Evolutionary conservation across 768 basidiomycete species (phyloP), one percentile per base, ranked within the genome.

Genomic region (Pulveroboletus sp.): DNA sequence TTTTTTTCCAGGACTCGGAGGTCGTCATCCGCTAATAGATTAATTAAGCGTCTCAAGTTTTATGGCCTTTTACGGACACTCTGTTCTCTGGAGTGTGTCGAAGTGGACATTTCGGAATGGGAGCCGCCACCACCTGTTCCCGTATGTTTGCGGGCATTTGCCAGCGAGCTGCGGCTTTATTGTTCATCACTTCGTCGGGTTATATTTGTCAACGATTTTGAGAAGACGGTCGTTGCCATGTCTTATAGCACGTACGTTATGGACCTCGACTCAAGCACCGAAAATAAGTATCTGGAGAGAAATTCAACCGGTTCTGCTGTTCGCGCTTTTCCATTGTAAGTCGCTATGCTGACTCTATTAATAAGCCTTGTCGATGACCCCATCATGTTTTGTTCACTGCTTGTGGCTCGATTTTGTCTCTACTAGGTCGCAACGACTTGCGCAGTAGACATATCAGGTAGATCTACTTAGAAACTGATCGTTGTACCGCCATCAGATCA

Each of bases 61-160:
- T 86, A 85, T 53, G 80, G 77, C 5, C 66, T 78, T 24, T 71
- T 86, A 49, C 78, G 79, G 71, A 75, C 69, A 23, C 69, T 85
- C 22, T 70, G 69, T 1, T 68, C 62, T 12, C 70, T 86, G 12
- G 70, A 74, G 51, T 81, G 78, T 54, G 60, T 82, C 41, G 85
- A 86, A 56, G 68, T 86, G 6, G 85, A 86, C 35, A 72, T 86
- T 23, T 79, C 79, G 17, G 77, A 79, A 43, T 87, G 85, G 85
- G 73, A 75, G 5, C 85, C 84, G 9, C 63, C 77, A 8, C 84
- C 81, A 9, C 63, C 72, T 13, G 68, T 77, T 26, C 70, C 74
- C 3, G 63, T 75, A 7, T 83, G 82, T 4, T 63, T 83, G 35
- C 76, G 81, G 19, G 81, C 82, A 3, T 68, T 86, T 7, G 76